Percentiles rank a stretch among this genome's conserved stretches.
These are phyloP conservation scores for Rhipidocladum racemiflorum DNA, from an alignment of 176 grass and related monocot species.

Conservation along the genomic window DNA sequence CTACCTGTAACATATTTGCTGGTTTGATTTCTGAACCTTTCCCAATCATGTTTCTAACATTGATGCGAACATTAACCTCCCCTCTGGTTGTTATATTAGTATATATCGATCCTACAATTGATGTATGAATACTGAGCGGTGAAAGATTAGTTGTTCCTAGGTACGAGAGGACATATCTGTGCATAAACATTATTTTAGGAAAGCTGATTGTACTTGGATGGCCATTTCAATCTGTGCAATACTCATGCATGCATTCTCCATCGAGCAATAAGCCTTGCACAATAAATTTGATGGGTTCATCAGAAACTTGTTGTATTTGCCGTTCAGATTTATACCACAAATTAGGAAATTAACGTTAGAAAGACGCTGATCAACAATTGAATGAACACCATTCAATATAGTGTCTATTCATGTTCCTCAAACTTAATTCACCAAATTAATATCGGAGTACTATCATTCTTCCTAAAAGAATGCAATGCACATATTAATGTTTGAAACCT, in stretches of 20 bases:
- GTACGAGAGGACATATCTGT: background rate
- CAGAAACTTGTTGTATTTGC: background rate
- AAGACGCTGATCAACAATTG: too few species aligned
- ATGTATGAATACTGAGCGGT: background rate
- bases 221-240: background rate
- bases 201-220: background rate
- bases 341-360: too few species aligned
- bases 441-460: too few species aligned
- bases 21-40: background rate
- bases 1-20: background rate
- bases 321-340: too few species aligned
- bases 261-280: background rate
- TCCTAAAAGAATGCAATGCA: too few species aligned
- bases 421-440: too few species aligned
- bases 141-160: background rate
- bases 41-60: background rate
- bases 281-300: background rate
- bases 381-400: too few species aligned
- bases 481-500: too few species aligned
- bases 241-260: background rate
- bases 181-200: background rate
- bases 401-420: too few species aligned
- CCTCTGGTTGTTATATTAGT: too few species aligned
- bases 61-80: too few species aligned
- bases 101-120: too few species aligned